Conservation (phyloP, 2,329 filamentous ascomycete species). For the Stagonosporopsis rhizophila region DNA sequence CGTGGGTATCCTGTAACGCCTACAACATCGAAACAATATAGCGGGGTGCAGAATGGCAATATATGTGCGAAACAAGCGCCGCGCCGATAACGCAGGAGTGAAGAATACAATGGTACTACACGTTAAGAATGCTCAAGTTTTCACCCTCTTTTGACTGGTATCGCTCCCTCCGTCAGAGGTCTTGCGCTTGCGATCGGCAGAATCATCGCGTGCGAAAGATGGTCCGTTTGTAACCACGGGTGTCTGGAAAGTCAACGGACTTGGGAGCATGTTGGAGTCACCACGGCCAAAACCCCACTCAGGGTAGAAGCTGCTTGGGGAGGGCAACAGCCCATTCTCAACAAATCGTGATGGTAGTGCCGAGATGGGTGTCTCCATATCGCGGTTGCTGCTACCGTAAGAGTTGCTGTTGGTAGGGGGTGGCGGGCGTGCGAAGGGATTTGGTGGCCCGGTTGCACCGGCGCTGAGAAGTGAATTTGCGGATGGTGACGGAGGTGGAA, state of each 20-base stretch:
- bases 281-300: constrained; percentile 82
- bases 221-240: constrained; percentile 62
- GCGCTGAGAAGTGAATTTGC: constrained; percentile 86
- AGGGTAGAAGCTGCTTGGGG: constrained; percentile 89
- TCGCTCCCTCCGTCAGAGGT: constrained; percentile 50
- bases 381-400: constrained; percentile 44
- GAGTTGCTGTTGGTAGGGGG: constrained; percentile 68
- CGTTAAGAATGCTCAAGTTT: constrained; percentile 33
- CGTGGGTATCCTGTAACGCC: constrained; percentile 41
- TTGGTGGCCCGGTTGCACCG: constrained; percentile 89
- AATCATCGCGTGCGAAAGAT: constrained; percentile 54
- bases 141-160: constrained; percentile 47
- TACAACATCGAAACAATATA: constrained; percentile 23
- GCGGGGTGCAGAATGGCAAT: constrained; percentile 9
- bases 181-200: constrained; percentile 50
- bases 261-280: constrained; percentile 87
- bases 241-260: constrained; percentile 90
- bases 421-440: constrained; percentile 89
- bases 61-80: constrained; percentile 21
- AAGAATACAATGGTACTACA: constrained; percentile 20
- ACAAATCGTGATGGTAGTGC: constrained; percentile 92
- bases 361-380: constrained; percentile 83
- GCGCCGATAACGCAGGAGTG: constrained; percentile 13
- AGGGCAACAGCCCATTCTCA: constrained; percentile 84
- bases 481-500: constrained; percentile 92